Percentiles rank a stretch among this genome's conserved stretches.
Conservation (phyloP, 1,139 yeast species). For the Geotrichum bryndzae region DNA sequence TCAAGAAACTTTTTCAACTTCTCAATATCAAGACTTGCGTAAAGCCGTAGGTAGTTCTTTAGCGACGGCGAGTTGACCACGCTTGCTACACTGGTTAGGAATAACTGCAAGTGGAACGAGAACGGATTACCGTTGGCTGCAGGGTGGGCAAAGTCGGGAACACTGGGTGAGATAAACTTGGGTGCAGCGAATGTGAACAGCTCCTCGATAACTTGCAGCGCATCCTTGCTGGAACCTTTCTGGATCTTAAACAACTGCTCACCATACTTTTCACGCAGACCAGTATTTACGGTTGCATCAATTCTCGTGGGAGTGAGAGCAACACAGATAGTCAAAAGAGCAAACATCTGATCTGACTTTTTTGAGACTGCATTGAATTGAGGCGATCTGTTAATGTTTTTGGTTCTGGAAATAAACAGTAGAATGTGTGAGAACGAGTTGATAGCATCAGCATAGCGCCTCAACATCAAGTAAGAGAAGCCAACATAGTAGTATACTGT, state of each 20-base stretch:
- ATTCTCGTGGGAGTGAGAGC: constrained; percentile 44
- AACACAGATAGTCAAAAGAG: constrained; percentile 42
- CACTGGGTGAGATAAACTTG: constrained; percentile 42
- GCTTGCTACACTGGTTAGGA: constrained; percentile 39
- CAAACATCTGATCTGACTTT: constrained; percentile 47
- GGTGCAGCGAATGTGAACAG: constrained; percentile 44
- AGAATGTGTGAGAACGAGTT: constrained; percentile 44
- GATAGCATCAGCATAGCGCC: constrained; percentile 47
- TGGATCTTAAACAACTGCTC: constrained; percentile 41
- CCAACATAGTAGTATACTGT: constrained; percentile 48
- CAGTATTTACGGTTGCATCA: constrained; percentile 41
- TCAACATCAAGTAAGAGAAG: constrained; percentile 45
- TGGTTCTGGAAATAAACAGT: constrained; percentile 43
- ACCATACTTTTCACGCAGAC: constrained; percentile 43
- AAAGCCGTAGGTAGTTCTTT: constrained; percentile 42
- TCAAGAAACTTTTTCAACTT: constrained; percentile 42
- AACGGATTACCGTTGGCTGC: constrained; percentile 38
- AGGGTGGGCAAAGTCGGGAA: constrained; percentile 35
- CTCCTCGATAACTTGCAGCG: constrained; percentile 41
- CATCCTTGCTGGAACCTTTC: constrained; percentile 42
- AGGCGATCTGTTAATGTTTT: constrained; percentile 41
- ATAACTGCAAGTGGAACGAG: constrained; percentile 40
- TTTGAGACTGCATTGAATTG: constrained; percentile 44
- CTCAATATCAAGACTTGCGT: constrained; percentile 41
- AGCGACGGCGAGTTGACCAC: constrained; percentile 39